Conservation (phyloP, 2,329 filamentous ascomycete species). For the Paecilomyces fulvus region DNA sequence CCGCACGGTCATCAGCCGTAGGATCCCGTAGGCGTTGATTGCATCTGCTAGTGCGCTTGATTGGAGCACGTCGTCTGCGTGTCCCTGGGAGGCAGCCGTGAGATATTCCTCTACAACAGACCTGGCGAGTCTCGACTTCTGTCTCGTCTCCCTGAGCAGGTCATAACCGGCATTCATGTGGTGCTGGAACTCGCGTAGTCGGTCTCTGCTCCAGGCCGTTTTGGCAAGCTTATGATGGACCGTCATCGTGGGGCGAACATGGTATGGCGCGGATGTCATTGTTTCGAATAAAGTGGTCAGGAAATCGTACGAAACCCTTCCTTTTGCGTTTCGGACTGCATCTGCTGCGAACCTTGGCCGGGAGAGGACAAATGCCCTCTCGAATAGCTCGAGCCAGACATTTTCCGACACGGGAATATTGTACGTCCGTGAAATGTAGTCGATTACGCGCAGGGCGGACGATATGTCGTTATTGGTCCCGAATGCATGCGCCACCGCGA, state of each 20-base stretch:
- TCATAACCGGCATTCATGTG: constrained; percentile 23
- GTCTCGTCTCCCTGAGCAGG: constrained; percentile 19
- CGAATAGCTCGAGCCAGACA: constrained; percentile 59
- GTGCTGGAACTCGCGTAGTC: constrained; percentile 14
- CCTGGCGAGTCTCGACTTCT: constrained; percentile 18
- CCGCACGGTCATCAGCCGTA: constrained; percentile 22
- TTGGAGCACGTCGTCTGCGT: constrained; percentile 6
- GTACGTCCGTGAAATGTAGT: constrained; percentile 55
- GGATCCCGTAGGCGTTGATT: constrained; percentile 23
- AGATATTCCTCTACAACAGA: constrained; percentile 17
- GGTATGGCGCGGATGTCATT: constrained; percentile 53
- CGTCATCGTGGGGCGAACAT: constrained; percentile 47
- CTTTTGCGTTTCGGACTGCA: constrained; percentile 15
- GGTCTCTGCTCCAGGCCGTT: constrained; percentile 12
- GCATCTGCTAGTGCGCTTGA: constrained; percentile 20
- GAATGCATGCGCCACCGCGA: constrained; percentile 60
- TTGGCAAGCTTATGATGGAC: constrained; percentile 40
- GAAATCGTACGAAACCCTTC: constrained; percentile 33
- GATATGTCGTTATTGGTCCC: constrained; percentile 57
- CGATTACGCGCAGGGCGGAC: constrained; percentile 51
- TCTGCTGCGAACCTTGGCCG: constrained; percentile 30
- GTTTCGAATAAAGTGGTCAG: constrained; percentile 49
- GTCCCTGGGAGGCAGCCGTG: constrained; percentile 1
- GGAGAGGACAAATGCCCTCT: constrained; percentile 56
- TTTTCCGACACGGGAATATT: constrained; percentile 46